Conservation (phyloP, 2,329 filamentous ascomycete species). For the Cladosporium velox region DNA sequence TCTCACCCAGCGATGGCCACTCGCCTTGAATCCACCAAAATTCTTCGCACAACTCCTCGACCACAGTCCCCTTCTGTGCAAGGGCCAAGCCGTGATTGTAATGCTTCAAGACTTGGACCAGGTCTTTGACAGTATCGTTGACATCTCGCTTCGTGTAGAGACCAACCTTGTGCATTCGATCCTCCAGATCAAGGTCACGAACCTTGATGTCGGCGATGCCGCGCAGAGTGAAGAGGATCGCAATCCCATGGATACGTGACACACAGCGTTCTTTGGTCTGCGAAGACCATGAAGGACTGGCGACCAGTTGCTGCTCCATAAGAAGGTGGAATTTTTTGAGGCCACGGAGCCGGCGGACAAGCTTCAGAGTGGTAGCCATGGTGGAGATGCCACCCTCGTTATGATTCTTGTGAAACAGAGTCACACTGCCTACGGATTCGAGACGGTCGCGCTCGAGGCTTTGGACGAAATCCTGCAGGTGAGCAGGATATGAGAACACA, state of each 20-base stretch:
- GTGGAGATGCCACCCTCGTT: conserved; percentile 18
- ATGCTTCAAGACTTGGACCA: neutral
- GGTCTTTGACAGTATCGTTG: neutral
- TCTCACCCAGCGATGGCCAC: neutral
- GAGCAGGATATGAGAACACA: conserved; percentile 47
- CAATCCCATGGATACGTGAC: neutral
- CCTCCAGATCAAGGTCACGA: conserved; percentile 11
- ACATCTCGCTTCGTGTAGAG: neutral
- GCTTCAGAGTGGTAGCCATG: conserved; percentile 25
- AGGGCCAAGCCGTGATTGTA: conserved; percentile 10
- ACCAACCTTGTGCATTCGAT: neutral
- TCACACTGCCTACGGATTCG: neutral
- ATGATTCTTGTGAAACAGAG: conserved; percentile 1
- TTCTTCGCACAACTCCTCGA: neutral
- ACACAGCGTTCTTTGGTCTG: neutral
- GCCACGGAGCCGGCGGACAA: neutral
- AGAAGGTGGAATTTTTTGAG: conserved; percentile 14
- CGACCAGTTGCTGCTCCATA: neutral
- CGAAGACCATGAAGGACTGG: neutral
- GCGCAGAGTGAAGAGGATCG: conserved; percentile 7
- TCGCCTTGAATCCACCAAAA: neutral
- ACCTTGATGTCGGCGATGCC: conserved; percentile 11
- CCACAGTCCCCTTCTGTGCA: neutral
- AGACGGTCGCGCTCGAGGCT: conserved; percentile 1
- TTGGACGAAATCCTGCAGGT: neutral